Conservation (phyloP, 164 flowering plant genomes). For the Litsea cubeba region DNA sequence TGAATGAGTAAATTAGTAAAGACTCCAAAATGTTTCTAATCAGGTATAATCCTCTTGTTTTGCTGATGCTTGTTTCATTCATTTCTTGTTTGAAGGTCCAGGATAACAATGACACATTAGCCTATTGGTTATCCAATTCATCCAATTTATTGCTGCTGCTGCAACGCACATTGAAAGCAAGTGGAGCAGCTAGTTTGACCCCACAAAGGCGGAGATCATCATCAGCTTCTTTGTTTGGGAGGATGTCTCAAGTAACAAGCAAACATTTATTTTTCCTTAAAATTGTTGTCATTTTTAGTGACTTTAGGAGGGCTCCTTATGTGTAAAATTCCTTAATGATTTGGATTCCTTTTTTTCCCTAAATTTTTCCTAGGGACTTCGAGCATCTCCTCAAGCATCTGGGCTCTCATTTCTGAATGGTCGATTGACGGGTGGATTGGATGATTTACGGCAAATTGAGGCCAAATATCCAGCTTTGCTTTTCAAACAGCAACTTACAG, state of each 20-base stretch:
- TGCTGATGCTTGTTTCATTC: slow-evolving; percentile 9
- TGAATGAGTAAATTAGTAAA: background rate
- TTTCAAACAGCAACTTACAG: slow-evolving; percentile 98
- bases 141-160: slow-evolving; percentile 85
- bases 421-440: slow-evolving; percentile 61
- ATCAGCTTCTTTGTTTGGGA: slow-evolving; percentile 88
- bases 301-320: slow-evolving; percentile 1
- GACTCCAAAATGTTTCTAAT: background rate
- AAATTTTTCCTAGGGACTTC: slow-evolving; percentile 47
- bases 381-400: slow-evolving; percentile 90
- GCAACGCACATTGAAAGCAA: slow-evolving; percentile 94
- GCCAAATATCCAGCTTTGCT: slow-evolving; percentile 98
- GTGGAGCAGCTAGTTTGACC: slow-evolving; percentile 86
- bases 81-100: slow-evolving; percentile 48
- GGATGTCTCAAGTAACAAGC: slow-evolving; percentile 82
- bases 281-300: background rate
- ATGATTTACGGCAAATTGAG: slow-evolving; percentile 87
- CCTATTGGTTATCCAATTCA: slow-evolving; percentile 90
- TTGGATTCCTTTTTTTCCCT: background rate
- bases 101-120: slow-evolving; percentile 70
- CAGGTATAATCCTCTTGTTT: background rate
- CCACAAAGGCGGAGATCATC: slow-evolving; percentile 88
- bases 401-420: slow-evolving; percentile 81
- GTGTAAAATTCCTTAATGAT: background rate
- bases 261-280: background rate